Conservation (phyloP, 306 rosid species). For the Begonia masoniana region DNA sequence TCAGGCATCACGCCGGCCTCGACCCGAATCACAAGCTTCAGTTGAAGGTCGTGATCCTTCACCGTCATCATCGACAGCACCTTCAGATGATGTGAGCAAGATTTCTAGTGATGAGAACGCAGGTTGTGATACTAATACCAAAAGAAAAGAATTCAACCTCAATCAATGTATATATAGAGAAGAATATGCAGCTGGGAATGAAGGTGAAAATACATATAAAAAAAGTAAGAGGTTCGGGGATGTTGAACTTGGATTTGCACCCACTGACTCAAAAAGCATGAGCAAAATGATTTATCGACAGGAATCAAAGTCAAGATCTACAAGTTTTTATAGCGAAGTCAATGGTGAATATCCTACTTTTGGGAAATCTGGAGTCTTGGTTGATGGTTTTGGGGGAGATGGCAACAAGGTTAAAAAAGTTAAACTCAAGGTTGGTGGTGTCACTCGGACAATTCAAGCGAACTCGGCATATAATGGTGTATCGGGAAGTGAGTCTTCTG, state of each 20-base stretch:
- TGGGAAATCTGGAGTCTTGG: constrained; percentile 31
- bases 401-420: constrained; percentile 70
- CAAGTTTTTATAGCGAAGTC: too few relatives aligned
- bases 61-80: neutral
- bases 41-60: constrained; percentile 29
- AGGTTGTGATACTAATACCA: constrained; percentile 22
- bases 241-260: neutral
- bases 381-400: constrained; percentile 38
- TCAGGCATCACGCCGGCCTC: constrained; percentile 70
- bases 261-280: too few relatives aligned
- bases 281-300: too few relatives aligned
- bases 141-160: too few relatives aligned
- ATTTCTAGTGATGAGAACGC: constrained; percentile 69
- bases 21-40: constrained; percentile 54
- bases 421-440: constrained; percentile 79
- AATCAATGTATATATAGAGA: neutral
- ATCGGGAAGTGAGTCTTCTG: constrained; percentile 24
- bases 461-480: constrained; percentile 54
- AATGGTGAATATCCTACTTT: constrained; percentile 35
- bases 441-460: constrained; percentile 63
- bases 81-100: constrained; percentile 64
- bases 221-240: constrained; percentile 30
- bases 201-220: constrained; percentile 22
- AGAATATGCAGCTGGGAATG: neutral
- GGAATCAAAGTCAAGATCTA: too few relatives aligned